A percentile compares a stretch with the other conserved stretches of the same genome.
phyloP scores from a whole-genome alignment of 2,329 filamentous ascomycete genomes.

The Neocatenulostroma microsporum region DNA sequence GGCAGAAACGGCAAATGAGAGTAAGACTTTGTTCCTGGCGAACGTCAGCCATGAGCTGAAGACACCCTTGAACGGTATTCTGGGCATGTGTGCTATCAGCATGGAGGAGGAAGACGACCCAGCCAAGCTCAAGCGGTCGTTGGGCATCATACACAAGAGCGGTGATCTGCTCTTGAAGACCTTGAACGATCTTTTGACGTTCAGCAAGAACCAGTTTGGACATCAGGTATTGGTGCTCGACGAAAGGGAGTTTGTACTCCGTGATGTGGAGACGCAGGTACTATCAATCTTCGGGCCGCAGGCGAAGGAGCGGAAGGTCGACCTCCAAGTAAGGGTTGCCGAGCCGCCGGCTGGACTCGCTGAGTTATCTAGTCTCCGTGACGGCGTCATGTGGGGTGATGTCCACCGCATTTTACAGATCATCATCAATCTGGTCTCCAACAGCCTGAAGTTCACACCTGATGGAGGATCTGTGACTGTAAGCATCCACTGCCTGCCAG shows the following conservation, averaged over 20 bases:
- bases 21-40: slow-evolving; percentile 94
- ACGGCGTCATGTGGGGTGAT: slow-evolving; percentile 88
- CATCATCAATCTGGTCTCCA: slow-evolving; percentile 88
- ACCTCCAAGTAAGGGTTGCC: slow-evolving; percentile 52
- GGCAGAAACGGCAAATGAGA: slow-evolving; percentile 86
- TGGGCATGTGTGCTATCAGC: slow-evolving; percentile 88
- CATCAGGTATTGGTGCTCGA: slow-evolving; percentile 74
- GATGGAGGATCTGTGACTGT: slow-evolving; percentile 66
- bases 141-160: slow-evolving; percentile 83
- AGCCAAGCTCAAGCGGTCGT: slow-evolving; percentile 66
- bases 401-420: slow-evolving; percentile 84
- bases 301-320: slow-evolving; percentile 68
- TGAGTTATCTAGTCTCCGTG: slow-evolving; percentile 67
- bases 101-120: slow-evolving; percentile 87
- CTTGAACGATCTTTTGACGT: slow-evolving; percentile 80
- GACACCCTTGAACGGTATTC: slow-evolving; percentile 88
- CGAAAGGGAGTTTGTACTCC: slow-evolving; percentile 73
- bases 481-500: slow-evolving; percentile 63
- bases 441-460: slow-evolving; percentile 85
- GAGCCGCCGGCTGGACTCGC: slow-evolving; percentile 49
- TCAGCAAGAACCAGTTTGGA: slow-evolving; percentile 90
- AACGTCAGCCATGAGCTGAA: slow-evolving; percentile 85
- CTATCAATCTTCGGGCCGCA: slow-evolving; percentile 84
- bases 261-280: slow-evolving; percentile 73
- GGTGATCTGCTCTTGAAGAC: slow-evolving; percentile 77